Evolutionary conservation across 78 protist genomes (phyloP).

Genomic region (Blattamonas nauphoetae): DNA sequence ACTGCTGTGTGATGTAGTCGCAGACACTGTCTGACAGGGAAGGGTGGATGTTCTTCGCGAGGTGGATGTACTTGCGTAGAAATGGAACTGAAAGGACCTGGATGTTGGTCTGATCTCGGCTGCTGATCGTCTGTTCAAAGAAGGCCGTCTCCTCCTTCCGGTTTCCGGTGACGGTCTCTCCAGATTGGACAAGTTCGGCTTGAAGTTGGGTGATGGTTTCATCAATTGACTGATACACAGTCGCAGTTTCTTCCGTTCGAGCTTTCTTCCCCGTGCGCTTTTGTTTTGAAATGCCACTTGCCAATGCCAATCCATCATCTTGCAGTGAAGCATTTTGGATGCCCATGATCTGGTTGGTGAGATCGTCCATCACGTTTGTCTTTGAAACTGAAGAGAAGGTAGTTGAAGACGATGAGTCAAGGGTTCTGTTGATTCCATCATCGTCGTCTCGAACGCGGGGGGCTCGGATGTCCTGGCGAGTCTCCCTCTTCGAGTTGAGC

Average conservation of each 20-base stretch:
- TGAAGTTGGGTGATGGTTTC: background rate
- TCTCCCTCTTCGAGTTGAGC: constrained; percentile 45
- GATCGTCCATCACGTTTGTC: background rate
- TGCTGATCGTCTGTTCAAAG: background rate
- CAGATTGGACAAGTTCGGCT: background rate
- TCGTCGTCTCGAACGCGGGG: background rate
- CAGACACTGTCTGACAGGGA: constrained; percentile 4
- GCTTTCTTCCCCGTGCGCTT: background rate
- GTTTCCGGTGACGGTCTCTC: background rate
- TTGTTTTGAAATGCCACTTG: too few species aligned
- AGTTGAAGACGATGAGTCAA: background rate
- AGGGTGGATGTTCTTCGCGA: constrained; percentile 30
- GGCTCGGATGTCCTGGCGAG: background rate
- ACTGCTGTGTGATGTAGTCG: background rate
- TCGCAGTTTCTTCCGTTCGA: background rate
- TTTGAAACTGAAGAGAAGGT: background rate
- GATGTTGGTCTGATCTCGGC: background rate
- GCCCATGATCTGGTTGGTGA: background rate
- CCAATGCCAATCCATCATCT: background rate
- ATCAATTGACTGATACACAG: background rate
- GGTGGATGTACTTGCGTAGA: constrained; percentile 44
- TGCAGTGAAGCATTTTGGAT: background rate
- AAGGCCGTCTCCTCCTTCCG: background rate
- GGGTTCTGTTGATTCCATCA: background rate
- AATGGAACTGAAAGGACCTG: constrained; percentile 18